Evolutionary conservation across 108 stramenopile species (phyloP), one percentile per base, ranked within the genome.

Genomic region (Cyclostephanos invisitatus): DNA sequence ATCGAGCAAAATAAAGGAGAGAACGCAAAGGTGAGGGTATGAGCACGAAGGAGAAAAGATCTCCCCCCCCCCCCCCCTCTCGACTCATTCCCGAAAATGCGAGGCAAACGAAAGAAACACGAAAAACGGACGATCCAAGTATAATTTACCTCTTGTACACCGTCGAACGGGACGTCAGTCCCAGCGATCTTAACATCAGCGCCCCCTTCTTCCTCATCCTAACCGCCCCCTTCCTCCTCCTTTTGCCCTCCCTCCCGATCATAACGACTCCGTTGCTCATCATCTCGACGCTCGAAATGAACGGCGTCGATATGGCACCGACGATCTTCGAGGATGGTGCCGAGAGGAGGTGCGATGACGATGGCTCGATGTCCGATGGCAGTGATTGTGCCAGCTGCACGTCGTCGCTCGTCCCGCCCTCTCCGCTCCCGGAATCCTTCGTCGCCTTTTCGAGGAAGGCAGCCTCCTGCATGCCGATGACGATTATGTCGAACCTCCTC

Each of bases 401-500:
- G 4, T 29, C 68, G n/a, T 5, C 28, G 7, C 8, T 22, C 51
- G 35, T 46, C 8, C 24, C 24, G 37, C 35, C 27, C 32, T 20
- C 21, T 72, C 60, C 42, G 66, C 32, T 54, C 24, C 0, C 18
- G 29, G 54, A 24, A 24, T 15, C 10, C 49, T 17, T 18, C 48
- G 17, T 72, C 29, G 46, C 27, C 63, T 32, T 50, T 8, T 59
- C 22, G 24, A n/a, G 37, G 35, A 82, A 83, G 17, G 78, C 82
- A 18, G 78, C 82, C 53, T 83, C 82, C 54, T 83, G 82, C 82
- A 83, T 83, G 7, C 82, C 82, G n/a, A 83, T 58, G 2, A 79
- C 74, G 17, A 83, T 83, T 11, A 83, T 63, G 35, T 83, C 77
- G 44, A 70, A 83, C 48, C 67, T 72, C 20, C 62, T 59, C 7